phyloP scores from a whole-genome alignment of 345 rosid species.

The Eucalyptus pauciflora region DNA sequence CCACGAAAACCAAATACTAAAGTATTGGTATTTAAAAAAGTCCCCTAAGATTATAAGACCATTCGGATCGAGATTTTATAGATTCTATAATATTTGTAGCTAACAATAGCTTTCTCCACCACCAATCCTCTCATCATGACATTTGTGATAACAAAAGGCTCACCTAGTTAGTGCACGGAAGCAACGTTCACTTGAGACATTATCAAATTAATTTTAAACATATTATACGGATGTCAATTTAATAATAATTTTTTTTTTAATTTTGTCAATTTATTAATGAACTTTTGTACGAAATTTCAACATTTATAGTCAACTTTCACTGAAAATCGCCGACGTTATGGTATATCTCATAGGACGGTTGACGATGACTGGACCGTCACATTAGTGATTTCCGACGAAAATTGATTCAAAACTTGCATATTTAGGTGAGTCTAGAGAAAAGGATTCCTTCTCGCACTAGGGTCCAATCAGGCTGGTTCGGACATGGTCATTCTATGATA shows the following conservation, averaged over 20 bases:
- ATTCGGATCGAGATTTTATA: neutral
- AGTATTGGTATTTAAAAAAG: neutral
- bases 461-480: neutral
- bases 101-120: neutral
- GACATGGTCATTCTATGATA: neutral
- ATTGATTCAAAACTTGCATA: no score
- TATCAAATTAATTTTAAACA: neutral
- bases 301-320: accelerated
- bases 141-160: neutral
- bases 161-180: neutral
- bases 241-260: accelerated
- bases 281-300: no score
- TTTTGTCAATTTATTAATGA: no score
- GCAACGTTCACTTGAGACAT: neutral
- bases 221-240: neutral
- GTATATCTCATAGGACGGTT: no score
- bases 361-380: accelerated
- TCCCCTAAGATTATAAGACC: neutral
- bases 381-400: no score
- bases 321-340: accelerated
- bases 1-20: neutral
- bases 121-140: neutral
- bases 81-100: neutral
- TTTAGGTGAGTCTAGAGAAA: neutral
- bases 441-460: neutral